Base-by-base conservation (phyloP, 1,284 basidiomycete species). In the Ustilago bromivora region DNA sequence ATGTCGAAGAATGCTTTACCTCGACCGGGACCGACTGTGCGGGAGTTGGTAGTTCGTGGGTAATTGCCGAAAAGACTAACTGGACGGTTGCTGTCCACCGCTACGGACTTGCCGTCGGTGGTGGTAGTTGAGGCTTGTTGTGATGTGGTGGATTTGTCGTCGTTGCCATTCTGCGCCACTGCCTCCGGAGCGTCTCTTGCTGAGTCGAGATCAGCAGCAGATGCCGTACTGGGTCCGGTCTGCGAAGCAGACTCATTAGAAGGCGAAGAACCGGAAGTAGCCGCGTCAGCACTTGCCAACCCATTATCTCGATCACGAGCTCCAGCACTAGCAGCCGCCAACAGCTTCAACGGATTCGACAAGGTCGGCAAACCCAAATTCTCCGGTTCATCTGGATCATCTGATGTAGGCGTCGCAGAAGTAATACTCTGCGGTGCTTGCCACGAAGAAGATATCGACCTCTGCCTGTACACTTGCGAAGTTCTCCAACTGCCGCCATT, bases 281-380 rank as follows among this genome's bases (percentile, higher is more conserved):
- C 23, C 23, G 23, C 32, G 34, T 69, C 64, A 4, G 63, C 57
- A 0, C 57, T 10, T 35, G 64, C 74, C 8, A 68, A 52, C 12
- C 61, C 71, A 9, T 63, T 58, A 28, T 77, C 75, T 4, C 71
- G 61, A 19, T 76, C 76, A 31, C 72, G 53, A 4, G 76, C 76
- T 17, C 71, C 71, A 46, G 74, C 76, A 62, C 76, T 78, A 9
- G 76, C 76, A 11, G 71, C 71, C 9, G 76, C 77, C 0, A 79
- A 64, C 40, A 79, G 58, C 32, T 79, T 79, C 58, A 79, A 65
- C 31, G 77, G 77, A 35, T 79, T 79, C 9, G 66, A 71, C 15
- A 79, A 62, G 7, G 70, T 77, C 10, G 74, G 77, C n/a, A 79
- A 56, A 8, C 77, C 77, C 2, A 77, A 60, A 32, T 79, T 78